Base-by-base conservation (phyloP, 1,139 yeast genomes). In the Hansenula anomala region DNA sequence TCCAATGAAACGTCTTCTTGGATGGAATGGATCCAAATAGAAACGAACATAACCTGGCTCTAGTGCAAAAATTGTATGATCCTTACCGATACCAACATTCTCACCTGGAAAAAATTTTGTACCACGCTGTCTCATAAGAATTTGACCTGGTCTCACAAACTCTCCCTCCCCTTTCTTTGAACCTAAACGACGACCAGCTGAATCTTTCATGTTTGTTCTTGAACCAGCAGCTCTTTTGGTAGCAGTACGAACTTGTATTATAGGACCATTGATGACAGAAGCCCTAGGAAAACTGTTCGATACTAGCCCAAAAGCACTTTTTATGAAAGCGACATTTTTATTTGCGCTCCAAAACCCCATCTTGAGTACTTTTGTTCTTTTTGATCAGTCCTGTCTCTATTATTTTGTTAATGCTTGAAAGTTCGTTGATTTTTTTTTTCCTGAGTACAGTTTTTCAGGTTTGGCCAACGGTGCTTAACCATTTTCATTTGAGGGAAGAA, bases 31-130 rank as follows among this genome's bases (percentile, higher is more conserved):
- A 66, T 92, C 97, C 48, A 80, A 69, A 61, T 92, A 92, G 64
- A 78, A 92, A 49, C 95, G 76, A 36, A 92, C 97, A 60, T 70
- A 89, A 19, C 98, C 98, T 2, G 97, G 96, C 57, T 92, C 97
- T 33, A 72, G 59, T 3, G 98, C 97, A 64, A 73, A 89, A 28
- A 92, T 76, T 3, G 98, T 92, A 60, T 90, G 97, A 60, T 92
- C 98, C 51, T 78, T 81, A 48, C 99, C 98, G 47, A 92, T 85
- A 16, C 85, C 87, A 19, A 79, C 82, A 52, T 92, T 90, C 50
- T 86, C 95, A 33, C 99, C 99, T 0, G 98, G 97, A 56, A 80
- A 95, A 59, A 90, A 85, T 54, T 78, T 82, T n/a, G 98, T 89
- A 56, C 99, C 99, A 60, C 97, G 76, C 59, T 92, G 99, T 62